phyloP scores from a whole-genome alignment of 23 red algal species.

The Chondrus crispus region DNA sequence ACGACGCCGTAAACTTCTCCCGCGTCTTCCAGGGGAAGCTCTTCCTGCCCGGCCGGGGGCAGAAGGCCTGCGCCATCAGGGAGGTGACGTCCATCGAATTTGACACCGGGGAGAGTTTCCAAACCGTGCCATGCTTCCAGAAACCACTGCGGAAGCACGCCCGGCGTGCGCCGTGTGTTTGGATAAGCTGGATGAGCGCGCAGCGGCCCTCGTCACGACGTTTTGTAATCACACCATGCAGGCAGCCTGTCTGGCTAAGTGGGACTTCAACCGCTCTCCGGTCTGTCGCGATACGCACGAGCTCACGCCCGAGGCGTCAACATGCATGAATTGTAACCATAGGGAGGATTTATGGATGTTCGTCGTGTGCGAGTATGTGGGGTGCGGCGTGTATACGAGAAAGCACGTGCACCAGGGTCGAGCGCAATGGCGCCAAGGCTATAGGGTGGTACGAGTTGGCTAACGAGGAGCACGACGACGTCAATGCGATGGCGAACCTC shows the following conservation, averaged over 20 bases:
- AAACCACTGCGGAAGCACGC: too few relatives aligned
- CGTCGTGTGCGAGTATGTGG: constrained; percentile 82
- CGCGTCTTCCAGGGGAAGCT: constrained; percentile 30
- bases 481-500: too few relatives aligned
- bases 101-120: too few relatives aligned
- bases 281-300: constrained; percentile 77
- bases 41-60: constrained; percentile 42
- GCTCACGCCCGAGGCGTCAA: constrained; percentile 66
- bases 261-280: constrained; percentile 69
- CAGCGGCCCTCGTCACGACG: constrained; percentile 51
- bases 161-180: constrained; percentile 63
- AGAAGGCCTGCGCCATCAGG: constrained; percentile 40
- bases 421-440: too few relatives aligned
- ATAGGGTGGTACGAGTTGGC: too few relatives aligned
- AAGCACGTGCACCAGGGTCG: constrained; percentile 75
- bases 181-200: constrained; percentile 18
- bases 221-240: constrained; percentile 82
- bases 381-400: constrained; percentile 83
- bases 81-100: constrained; percentile 17
- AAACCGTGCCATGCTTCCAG: too few relatives aligned
- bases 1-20: constrained; percentile 35
- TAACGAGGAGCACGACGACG: too few relatives aligned
- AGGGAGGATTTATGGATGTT: constrained; percentile 88
- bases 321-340: constrained; percentile 73
- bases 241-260: constrained; percentile 53